A percentile compares a stretch with the other conserved stretches of the same genome.
These are phyloP conservation scores for Monilinia laxa DNA, from an alignment of 2,329 filamentous ascomycete species.

Conservation along the genomic window DNA sequence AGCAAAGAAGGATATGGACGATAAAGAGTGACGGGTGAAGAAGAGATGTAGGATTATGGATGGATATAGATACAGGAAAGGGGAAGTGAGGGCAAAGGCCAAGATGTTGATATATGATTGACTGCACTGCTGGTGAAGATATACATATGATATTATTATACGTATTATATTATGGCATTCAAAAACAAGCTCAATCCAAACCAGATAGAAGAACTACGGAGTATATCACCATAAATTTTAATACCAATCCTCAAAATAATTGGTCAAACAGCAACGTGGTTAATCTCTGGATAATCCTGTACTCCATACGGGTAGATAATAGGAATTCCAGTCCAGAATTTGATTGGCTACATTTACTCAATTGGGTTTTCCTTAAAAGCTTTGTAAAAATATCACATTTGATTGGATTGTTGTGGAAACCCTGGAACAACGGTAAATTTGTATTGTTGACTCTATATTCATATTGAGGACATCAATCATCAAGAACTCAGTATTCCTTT, in stretches of 20 bases:
- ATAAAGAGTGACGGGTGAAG: too few species aligned
- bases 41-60: neutral
- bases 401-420: neutral
- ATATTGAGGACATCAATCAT: constrained; percentile 11
- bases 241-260: too few species aligned
- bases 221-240: too few species aligned
- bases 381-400: neutral
- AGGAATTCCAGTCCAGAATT: neutral
- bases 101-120: too few species aligned
- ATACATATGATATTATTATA: neutral
- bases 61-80: neutral
- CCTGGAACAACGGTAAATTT: neutral
- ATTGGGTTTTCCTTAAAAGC: constrained; percentile 9
- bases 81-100: too few species aligned
- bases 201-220: neutral
- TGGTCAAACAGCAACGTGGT: too few species aligned
- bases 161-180: neutral
- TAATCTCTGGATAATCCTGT: too few species aligned
- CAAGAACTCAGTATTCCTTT: neutral
- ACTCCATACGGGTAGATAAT: too few species aligned
- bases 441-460: constrained; percentile 8
- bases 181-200: neutral
- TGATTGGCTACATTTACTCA: neutral
- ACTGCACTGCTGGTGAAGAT: neutral
- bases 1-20: too few species aligned